Percentiles rank a stretch among this genome's conserved stretches.
These are phyloP conservation scores for Torulaspora gathmanii DNA, from an alignment of 805 yeast species.

Conservation along the genomic window DNA sequence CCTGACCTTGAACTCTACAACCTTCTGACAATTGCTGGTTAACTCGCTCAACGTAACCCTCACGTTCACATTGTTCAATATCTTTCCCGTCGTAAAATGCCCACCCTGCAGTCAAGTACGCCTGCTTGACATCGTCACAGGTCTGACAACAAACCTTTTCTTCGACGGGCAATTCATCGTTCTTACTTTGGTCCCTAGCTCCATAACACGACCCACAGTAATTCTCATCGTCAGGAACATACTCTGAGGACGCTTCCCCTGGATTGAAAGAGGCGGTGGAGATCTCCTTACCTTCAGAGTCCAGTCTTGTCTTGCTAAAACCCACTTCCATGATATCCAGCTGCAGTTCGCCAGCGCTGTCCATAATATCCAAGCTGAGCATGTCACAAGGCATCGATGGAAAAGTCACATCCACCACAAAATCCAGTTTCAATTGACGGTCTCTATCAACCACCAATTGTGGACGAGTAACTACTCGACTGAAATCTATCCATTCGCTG, in stretches of 20 bases:
- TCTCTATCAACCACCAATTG: slow-evolving; percentile 87
- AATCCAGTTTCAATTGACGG: slow-evolving; percentile 65
- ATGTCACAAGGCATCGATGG: slow-evolving; percentile 83
- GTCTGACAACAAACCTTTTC: slow-evolving; percentile 71
- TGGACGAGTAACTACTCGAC: slow-evolving; percentile 63
- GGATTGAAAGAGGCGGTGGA: slow-evolving; percentile 40
- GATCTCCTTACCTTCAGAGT: slow-evolving; percentile 46
- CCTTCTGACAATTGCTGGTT: slow-evolving; percentile 69
- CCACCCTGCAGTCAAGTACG: slow-evolving; percentile 78
- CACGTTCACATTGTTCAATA: slow-evolving; percentile 84
- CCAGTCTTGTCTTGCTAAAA: slow-evolving; percentile 64
- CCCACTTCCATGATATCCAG: slow-evolving; percentile 66
- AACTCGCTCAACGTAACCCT: slow-evolving; percentile 71
- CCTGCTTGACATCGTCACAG: slow-evolving; percentile 74
- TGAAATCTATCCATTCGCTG: slow-evolving; percentile 74
- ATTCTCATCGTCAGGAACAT: slow-evolving; percentile 35
- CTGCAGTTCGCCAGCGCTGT: slow-evolving; percentile 80
- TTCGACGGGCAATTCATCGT: slow-evolving; percentile 36
- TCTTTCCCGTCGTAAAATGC: slow-evolving; percentile 84
- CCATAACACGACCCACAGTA: slow-evolving; percentile 94
- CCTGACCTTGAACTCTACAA: slow-evolving; percentile 77
- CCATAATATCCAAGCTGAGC: slow-evolving; percentile 80
- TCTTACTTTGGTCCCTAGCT: slow-evolving; percentile 55
- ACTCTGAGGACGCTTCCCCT: slow-evolving; percentile 36
- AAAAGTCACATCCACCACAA: slow-evolving; percentile 77